These are phyloP conservation scores for Epichloe gansuensis DNA, from an alignment of 2,329 filamentous ascomycete genomes.

Conservation along the genomic window DNA sequence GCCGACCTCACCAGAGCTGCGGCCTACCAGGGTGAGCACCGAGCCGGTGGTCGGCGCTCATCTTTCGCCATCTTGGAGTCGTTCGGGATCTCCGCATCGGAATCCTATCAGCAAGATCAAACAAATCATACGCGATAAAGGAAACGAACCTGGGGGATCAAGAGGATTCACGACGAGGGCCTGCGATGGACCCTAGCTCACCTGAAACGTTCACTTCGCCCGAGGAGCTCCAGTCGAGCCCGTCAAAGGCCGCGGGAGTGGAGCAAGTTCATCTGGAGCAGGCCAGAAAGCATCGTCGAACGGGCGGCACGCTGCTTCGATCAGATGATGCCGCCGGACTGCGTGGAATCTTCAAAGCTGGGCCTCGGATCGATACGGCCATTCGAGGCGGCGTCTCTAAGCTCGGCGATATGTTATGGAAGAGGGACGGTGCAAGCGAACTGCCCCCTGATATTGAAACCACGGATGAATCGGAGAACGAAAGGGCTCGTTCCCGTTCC, in stretches of 20 bases:
- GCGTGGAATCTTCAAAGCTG: conserved; percentile 64
- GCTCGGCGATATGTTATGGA: conserved; percentile 45
- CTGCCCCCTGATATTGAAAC: conserved; percentile 26
- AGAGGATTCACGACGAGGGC: conserved; percentile 16
- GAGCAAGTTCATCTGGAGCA: conserved; percentile 8
- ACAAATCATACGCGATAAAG: conserved; percentile 43
- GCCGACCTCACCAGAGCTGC: conserved; percentile 41
- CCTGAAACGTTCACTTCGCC: conserved; percentile 12
- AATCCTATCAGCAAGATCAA: conserved; percentile 46
- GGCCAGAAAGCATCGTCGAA: conserved; percentile 28
- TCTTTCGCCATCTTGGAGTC: conserved; percentile 50
- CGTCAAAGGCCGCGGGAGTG: conserved; percentile 23
- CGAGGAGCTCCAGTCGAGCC: conserved; percentile 8
- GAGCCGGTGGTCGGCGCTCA: conserved; percentile 51
- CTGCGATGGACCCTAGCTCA: conserved; percentile 15
- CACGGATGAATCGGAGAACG: conserved; percentile 38
- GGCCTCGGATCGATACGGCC: conserved; percentile 57
- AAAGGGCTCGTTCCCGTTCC: conserved; percentile 27
- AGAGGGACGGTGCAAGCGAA: conserved; percentile 31
- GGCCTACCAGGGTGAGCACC: conserved; percentile 30
- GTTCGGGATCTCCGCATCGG: conserved; percentile 50
- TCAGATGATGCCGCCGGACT: conserved; percentile 21
- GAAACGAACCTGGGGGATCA: conserved; percentile 31
- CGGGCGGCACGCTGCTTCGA: conserved; percentile 35
- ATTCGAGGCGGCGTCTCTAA: conserved; percentile 48